Evolutionary conservation across 768 basidiomycete genomes (phyloP).

Genomic region (Suillus hirtellus): DNA sequence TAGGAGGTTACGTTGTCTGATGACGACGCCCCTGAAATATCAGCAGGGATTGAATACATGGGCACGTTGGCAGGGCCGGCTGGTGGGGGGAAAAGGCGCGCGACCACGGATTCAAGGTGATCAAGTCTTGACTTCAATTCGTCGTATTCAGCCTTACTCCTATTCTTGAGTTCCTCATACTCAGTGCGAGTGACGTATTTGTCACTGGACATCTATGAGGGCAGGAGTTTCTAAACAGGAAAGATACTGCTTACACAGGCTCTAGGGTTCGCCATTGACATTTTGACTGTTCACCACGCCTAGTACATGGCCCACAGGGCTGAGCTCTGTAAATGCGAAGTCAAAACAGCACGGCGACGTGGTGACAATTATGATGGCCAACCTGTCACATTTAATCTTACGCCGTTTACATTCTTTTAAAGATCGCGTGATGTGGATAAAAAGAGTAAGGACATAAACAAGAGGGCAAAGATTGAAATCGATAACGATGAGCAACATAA

Average conservation of each 20-base stretch:
- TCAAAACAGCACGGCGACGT: constrained; percentile 20
- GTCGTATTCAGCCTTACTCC: constrained; percentile 39
- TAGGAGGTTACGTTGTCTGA: constrained; percentile 27
- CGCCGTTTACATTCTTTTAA: constrained; percentile 80
- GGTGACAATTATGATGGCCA: constrained; percentile 22
- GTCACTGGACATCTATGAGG: constrained; percentile 47
- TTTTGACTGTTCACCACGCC: constrained; percentile 76
- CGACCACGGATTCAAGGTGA: constrained; percentile 56
- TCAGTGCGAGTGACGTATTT: constrained; percentile 80
- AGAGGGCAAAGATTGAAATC: constrained; percentile 24
- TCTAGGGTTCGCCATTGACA: constrained; percentile 86
- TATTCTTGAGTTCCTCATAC: constrained; percentile 71
- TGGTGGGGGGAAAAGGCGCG: constrained; percentile 36
- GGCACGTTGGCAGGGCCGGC: constrained; percentile 29
- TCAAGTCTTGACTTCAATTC: constrained; percentile 68
- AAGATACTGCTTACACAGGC: constrained; percentile 58
- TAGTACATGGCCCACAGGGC: constrained; percentile 79
- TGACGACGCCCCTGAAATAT: constrained; percentile 29
- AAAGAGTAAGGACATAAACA: constrained; percentile 12
- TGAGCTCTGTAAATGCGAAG: constrained; percentile 52
- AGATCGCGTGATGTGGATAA: constrained; percentile 15
- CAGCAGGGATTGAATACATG: constrained; percentile 31
- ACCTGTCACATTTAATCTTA: constrained; percentile 88
- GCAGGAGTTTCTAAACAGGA: constrained; percentile 11
- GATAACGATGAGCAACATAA: constrained; percentile 24